phyloP scores from a whole-genome alignment of 208 protist species.

The Trypanosoma cruzi region DNA sequence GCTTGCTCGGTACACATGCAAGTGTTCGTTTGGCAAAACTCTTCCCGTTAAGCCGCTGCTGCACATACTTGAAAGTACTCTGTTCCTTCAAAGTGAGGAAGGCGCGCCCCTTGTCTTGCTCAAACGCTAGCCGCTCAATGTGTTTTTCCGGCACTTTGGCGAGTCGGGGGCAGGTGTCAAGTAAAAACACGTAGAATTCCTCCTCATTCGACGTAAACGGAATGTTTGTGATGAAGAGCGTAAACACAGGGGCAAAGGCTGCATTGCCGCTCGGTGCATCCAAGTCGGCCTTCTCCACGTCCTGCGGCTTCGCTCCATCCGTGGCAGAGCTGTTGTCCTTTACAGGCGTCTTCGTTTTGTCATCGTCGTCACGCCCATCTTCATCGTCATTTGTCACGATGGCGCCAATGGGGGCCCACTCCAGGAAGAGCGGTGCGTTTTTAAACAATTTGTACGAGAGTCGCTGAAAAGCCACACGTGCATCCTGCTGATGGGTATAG shows the following conservation, averaged over 20 bases:
- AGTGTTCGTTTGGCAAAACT: conserved; percentile 58
- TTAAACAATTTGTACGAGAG: conserved; percentile 96
- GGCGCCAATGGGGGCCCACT: conserved; percentile 96
- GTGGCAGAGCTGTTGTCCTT: neutral
- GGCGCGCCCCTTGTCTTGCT: conserved; percentile 95
- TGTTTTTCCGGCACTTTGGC: conserved; percentile 94
- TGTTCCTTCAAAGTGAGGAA: conserved; percentile 86
- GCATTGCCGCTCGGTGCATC: conserved; percentile 5
- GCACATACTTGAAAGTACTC: conserved; percentile 57
- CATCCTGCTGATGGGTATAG: conserved; percentile 80
- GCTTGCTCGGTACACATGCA: conserved; percentile 79
- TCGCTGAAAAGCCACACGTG: conserved; percentile 92
- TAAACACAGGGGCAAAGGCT: conserved; percentile 45
- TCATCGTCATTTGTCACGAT: conserved; percentile 45
- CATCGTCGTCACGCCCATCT: conserved; percentile 17
- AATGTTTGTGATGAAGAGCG: conserved; percentile 90
- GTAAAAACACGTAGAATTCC: conserved; percentile 67
- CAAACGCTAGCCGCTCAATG: conserved; percentile 81
- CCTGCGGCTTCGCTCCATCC: neutral
- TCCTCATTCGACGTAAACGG: conserved; percentile 79
- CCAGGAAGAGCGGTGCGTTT: conserved; percentile 95
- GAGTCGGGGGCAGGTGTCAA: conserved; percentile 87
- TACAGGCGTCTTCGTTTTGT: neutral
- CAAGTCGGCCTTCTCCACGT: conserved; percentile 13
- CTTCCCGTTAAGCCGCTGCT: conserved; percentile 58